Conservation (phyloP, 2,329 filamentous ascomycete genomes). For the Calonectria naviculata region DNA sequence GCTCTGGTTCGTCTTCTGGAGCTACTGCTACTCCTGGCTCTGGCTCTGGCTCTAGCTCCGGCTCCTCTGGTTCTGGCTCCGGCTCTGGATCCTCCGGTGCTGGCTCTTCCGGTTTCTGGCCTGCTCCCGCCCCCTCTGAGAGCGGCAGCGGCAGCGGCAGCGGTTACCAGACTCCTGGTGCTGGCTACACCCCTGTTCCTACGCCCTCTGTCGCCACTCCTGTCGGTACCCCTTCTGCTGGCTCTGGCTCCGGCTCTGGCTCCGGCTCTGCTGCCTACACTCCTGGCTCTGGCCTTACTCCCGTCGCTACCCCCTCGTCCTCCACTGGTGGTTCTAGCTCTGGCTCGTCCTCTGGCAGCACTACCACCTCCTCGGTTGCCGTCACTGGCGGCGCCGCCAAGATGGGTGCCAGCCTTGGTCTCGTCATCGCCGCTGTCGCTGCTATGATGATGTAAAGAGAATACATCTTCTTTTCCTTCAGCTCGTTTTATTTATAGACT, state of each 20-base stretch:
- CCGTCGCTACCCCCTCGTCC: slow-evolving; percentile 2
- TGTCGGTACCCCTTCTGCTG: not conserved
- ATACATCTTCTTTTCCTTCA: not conserved
- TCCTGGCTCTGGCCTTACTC: slow-evolving; percentile 1
- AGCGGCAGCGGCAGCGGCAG: not conserved
- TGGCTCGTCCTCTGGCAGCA: not conserved
- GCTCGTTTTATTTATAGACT: slow-evolving; percentile 19
- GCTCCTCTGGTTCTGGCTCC: not conserved
- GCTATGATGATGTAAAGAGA: slow-evolving; percentile 26
- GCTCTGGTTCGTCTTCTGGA: not conserved
- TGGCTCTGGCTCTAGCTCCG: not conserved
- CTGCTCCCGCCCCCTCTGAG: not conserved
- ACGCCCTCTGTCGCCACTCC: not conserved
- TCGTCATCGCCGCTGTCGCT: slow-evolving; percentile 16
- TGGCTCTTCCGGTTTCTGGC: slow-evolving; percentile 1
- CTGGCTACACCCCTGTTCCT: not conserved
- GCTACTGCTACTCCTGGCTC: not conserved
- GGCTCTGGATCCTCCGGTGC: not conserved
- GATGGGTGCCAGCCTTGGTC: slow-evolving; percentile 19
- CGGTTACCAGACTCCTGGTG: not conserved
- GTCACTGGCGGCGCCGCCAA: slow-evolving; percentile 22
- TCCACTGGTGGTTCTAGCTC: slow-evolving; percentile 2
- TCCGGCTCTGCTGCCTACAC: slow-evolving; percentile 6
- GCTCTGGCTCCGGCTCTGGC: not conserved
- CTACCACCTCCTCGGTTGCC: not conserved